These are phyloP conservation scores for Penicillium sp. DNA, from an alignment of 2,329 filamentous ascomycete species.

Conservation along the genomic window DNA sequence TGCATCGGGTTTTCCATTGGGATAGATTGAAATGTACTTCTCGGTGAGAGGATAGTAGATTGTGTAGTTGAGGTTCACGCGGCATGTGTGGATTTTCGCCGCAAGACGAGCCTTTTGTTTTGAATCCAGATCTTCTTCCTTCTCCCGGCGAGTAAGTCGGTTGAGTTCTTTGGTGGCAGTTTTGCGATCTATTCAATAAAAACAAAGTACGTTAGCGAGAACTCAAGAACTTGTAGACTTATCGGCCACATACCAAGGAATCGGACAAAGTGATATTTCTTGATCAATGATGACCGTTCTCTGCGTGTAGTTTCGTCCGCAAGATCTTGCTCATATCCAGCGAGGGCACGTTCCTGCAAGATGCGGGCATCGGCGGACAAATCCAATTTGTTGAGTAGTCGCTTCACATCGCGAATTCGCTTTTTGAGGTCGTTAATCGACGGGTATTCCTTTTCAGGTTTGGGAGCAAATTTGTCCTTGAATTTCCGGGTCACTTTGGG, in stretches of 20 bases:
- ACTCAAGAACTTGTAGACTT: not conserved
- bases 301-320: constrained; percentile 49
- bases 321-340: constrained; percentile 56
- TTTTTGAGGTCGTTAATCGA: constrained; percentile 53
- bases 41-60: constrained; percentile 60
- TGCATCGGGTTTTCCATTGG: constrained; percentile 30
- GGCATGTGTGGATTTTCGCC: constrained; percentile 46
- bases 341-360: constrained; percentile 59
- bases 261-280: constrained; percentile 64
- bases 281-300: constrained; percentile 55
- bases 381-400: constrained; percentile 49
- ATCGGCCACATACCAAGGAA: constrained; percentile 51
- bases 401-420: constrained; percentile 55
- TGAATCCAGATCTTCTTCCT: constrained; percentile 33
- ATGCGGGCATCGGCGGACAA: constrained; percentile 56
- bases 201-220: constrained; percentile 8
- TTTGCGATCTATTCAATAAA: constrained; percentile 38
- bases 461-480: constrained; percentile 24
- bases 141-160: constrained; percentile 36
- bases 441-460: constrained; percentile 30
- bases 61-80: constrained; percentile 62
- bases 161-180: constrained; percentile 42
- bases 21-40: constrained; percentile 59
- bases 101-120: constrained; percentile 30
- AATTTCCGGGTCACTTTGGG: constrained; percentile 13